Evolutionary conservation across 441 rosid genomes (phyloP), one percentile per base, ranked within the genome.

Genomic region (Metrosideros polymorpha): DNA sequence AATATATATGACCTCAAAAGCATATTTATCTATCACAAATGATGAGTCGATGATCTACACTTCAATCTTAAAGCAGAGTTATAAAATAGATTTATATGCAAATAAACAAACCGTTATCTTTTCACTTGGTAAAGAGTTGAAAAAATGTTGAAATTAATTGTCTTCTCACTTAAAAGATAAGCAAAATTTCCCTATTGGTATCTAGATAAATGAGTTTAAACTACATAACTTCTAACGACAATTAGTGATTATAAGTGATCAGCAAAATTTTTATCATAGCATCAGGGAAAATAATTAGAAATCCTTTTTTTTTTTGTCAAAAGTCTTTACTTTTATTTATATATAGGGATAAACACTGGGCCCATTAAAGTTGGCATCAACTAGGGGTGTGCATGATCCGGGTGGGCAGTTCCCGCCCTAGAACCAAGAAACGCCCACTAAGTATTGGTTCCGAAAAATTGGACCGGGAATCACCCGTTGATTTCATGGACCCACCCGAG

Each of bases 11-110:
- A 14, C 24, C 75, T 4, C 75, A 1, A 5, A 61, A 32, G 27
- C 0, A 9, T 19, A 66, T 32, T 1, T 66, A 7, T 63, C 12
- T 0, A 19, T 19, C 0, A 7, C 3, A 63, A 3, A 2, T 3
- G 24, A 2, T 3, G 7, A 0, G 0, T 9, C 2, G 19, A 32
- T 18, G 25, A 32, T 63, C 14, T 19, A 9, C 1, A 2, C 24
- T 63, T 8, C 13, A 63, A 2, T n/a, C 4, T 71, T 12, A 0
- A 5, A 32, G 14, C 9, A 32, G 27, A 66, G 77, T 5, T 13
- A 35, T n/a, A 35, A 66, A 63, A 61, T 56, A 12, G 3, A n/a
- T 27, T 27, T 56, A 27, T 5, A 5, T 59, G 9, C 4, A 29
- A 57, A 59, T 32, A 32, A 6, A 4, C 2, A 3, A 39, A 5